phyloP scores from a whole-genome alignment of 2,329 filamentous ascomycete genomes.

The Xenosphaeropsis pyriputrescens region DNA sequence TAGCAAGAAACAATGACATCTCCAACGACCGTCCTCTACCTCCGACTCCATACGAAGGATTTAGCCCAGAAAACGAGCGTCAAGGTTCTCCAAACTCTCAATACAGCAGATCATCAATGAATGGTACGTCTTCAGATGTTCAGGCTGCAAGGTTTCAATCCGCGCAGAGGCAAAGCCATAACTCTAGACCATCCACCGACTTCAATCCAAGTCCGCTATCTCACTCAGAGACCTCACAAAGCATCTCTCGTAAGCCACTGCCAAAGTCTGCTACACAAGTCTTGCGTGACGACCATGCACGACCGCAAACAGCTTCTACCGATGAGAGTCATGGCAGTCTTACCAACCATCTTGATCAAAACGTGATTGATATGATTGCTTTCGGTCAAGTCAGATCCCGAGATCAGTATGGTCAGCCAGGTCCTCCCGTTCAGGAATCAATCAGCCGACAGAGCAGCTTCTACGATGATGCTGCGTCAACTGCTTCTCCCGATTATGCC shows the following conservation, averaged over 20 bases:
- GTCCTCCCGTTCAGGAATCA: conserved; percentile 17
- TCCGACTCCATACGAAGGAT: background rate
- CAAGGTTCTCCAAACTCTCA: too few species aligned
- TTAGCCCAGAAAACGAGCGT: background rate
- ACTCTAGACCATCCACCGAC: conserved; percentile 7
- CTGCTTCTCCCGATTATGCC: conserved; percentile 62
- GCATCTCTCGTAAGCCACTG: conserved; percentile 35
- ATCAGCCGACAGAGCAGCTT: conserved; percentile 24
- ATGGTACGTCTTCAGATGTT: too few species aligned
- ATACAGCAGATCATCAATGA: too few species aligned
- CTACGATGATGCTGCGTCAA: conserved; percentile 48
- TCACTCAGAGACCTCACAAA: conserved; percentile 24
- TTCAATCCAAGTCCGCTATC: conserved; percentile 9
- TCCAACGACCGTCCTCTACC: conserved; percentile 10
- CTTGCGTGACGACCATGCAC: conserved; percentile 3
- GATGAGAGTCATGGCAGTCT: too few species aligned
- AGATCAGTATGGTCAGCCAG: conserved; percentile 2
- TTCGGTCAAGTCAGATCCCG: too few species aligned
- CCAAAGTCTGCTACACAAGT: conserved; percentile 12
- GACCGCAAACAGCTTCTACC: conserved; percentile 12
- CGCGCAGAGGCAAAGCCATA: conserved; percentile 3
- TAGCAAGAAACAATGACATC: conserved; percentile 12
- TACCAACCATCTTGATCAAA: too few species aligned
- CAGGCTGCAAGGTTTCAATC: too few species aligned
- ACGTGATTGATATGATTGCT: too few species aligned